Evolutionary conservation across 2,329 filamentous ascomycete genomes (phyloP).

Genomic region (Trichoderma lentiforme): DNA sequence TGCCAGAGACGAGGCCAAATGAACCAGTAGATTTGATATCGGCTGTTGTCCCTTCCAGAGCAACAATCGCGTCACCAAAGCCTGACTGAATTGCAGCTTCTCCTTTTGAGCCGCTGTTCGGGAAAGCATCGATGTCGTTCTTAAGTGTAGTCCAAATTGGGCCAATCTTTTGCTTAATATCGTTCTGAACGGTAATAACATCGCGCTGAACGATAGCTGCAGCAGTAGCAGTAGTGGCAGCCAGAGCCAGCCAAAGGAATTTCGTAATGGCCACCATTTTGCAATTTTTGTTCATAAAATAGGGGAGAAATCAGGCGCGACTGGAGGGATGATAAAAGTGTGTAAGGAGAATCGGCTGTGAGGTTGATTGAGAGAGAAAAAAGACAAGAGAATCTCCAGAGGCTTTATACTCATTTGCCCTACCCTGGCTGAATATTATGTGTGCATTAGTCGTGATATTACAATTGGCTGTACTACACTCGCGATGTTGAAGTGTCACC

Average conservation of each 20-base stretch:
- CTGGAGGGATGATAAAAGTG: neutral
- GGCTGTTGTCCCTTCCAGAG: neutral
- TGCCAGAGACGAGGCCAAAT: neutral
- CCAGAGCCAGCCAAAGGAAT: neutral
- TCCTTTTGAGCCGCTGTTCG: neutral
- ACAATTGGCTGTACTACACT: neutral
- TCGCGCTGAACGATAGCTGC: neutral
- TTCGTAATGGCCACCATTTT: neutral
- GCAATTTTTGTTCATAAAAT: neutral
- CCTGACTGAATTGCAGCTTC: accelerated
- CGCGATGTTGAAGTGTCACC: neutral
- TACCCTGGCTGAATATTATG: neutral
- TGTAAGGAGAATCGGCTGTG: neutral
- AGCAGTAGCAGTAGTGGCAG: neutral
- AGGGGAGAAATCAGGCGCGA: neutral
- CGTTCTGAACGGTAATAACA: neutral
- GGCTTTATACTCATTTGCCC: neutral
- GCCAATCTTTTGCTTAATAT: neutral
- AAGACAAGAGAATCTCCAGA: neutral
- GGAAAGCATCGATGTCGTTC: neutral
- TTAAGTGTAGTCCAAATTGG: neutral
- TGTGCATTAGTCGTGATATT: neutral
- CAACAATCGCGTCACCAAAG: neutral
- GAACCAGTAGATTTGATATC: neutral
- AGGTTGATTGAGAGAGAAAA: neutral